These are phyloP conservation scores for Talaromyces verruculosus DNA, from an alignment of 2,329 filamentous ascomycete species.

Conservation along the genomic window DNA sequence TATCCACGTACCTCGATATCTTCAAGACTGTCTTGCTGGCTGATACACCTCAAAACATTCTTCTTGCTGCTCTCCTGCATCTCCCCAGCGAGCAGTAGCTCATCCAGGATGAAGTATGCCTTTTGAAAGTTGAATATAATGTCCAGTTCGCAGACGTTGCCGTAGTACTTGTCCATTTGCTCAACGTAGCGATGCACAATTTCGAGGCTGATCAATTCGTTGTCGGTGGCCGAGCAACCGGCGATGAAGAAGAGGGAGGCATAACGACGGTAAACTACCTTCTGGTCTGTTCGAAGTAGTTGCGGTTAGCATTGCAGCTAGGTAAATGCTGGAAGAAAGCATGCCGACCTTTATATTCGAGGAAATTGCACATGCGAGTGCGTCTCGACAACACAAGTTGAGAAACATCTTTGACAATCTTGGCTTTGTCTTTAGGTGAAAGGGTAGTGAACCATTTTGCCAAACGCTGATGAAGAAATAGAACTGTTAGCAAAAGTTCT, in stretches of 20 bases:
- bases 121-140: constrained; percentile 99
- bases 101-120: constrained; percentile 98
- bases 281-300: constrained; percentile 68
- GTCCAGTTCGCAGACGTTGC: constrained; percentile 98
- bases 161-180: constrained; percentile 99
- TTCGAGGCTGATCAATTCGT: constrained; percentile 96
- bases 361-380: constrained; percentile 99
- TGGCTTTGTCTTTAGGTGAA: constrained; percentile 96
- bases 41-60: constrained; percentile 93
- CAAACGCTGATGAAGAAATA: constrained; percentile 67
- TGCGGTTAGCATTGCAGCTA: constrained; percentile 13
- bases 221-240: constrained; percentile 93
- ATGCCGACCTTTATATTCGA: constrained; percentile 89
- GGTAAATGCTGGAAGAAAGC: not conserved
- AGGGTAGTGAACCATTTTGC: constrained; percentile 99
- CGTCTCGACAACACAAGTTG: constrained; percentile 93
- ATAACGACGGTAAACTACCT: constrained; percentile 98
- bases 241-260: constrained; percentile 99
- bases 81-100: constrained; percentile 90
- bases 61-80: constrained; percentile 99
- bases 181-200: constrained; percentile 99
- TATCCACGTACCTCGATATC: constrained; percentile 87
- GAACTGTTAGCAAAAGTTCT: constrained; percentile 40
- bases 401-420: constrained; percentile 99
- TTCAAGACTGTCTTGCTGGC: constrained; percentile 94